Evolutionary conservation across 495 filamentous ascomycete genomes (phyloP), one percentile per base, ranked within the genome.

Genomic region (Pseudevernia furfuracea): DNA sequence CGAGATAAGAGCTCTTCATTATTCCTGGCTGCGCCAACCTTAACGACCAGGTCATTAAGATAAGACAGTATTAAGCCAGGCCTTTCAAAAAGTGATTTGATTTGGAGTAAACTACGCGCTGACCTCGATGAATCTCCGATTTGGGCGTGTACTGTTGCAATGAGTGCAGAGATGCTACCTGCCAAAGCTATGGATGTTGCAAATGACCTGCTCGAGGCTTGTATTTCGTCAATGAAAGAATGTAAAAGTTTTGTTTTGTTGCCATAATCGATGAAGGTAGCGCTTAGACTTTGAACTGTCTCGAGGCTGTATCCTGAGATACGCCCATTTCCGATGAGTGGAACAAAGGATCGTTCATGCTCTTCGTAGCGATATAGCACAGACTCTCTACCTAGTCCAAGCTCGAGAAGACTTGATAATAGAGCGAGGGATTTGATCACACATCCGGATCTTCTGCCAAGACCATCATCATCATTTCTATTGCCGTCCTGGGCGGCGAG

Each of bases 381-480:
- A 0, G 93, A 96, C 58, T 85, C 87, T 74, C 91, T 83, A 8
- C 94, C 94, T 4, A 97, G 78, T 0, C 87, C 89, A 14, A 96
- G 80, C 58, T 84, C 82, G 43, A 90, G 73, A 25, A 96, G 56
- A 46, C 65, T 46, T 10, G 61, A 58, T 28, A 71, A 10, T 7
- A 68, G n/a, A 52, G 61, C 36, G 36, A 46, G 70, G 10, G 63
- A 64, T 30, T 66, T 52, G 9, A 73, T 55, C 15, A 72, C 70
- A n/a, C 21, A 28, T n/a, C 52, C 65, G 10, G 60, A 38, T 14
- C 25, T 25, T 44, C 34, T 23, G n/a, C 43, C 28, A 19, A 30
- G 30, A 30, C n/a, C 28, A 57, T 19, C 36, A 57, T 19, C 36
- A 14, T 39, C 34, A 19, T 25, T 43, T 23, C 55, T 68, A 15